phyloP scores from a whole-genome alignment of 768 basidiomycete species.

The Kwoniella sp. region DNA sequence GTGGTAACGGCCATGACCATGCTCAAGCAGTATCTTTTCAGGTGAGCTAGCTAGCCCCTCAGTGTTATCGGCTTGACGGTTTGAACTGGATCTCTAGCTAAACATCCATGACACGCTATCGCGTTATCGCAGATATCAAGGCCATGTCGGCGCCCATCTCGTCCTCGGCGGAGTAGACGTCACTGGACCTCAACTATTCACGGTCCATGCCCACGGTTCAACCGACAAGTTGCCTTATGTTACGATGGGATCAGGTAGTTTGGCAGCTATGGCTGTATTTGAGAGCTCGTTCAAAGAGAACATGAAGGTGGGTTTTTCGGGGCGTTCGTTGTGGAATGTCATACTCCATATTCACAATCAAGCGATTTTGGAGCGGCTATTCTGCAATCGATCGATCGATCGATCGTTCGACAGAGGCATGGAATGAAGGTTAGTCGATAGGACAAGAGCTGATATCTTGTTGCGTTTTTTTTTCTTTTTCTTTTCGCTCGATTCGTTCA shows the following conservation, averaged over 20 bases:
- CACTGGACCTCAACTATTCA: conserved; percentile 92
- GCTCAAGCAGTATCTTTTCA: conserved; percentile 93
- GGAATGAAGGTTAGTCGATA: no score
- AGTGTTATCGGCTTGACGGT: no score
- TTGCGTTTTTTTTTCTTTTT: no score
- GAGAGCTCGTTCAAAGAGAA: conserved; percentile 80
- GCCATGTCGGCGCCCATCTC: conserved; percentile 89
- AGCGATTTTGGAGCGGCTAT: no score
- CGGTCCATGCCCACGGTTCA: conserved; percentile 92
- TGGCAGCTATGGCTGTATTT: conserved; percentile 98
- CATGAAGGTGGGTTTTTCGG: conserved; percentile 70
- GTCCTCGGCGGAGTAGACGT: conserved; percentile 96
- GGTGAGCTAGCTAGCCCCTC: conserved; percentile 60
- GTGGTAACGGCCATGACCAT: conserved; percentile 99
- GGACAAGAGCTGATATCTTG: no score
- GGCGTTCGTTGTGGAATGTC: no score
- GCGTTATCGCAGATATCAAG: conserved; percentile 75
- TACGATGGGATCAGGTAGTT: conserved; percentile 94
- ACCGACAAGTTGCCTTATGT: conserved; percentile 99
- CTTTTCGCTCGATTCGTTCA: not conserved
- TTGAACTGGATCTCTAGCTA: no score
- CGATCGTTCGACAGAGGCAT: no score
- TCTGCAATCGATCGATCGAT: no score
- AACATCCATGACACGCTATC: not conserved
- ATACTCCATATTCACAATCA: no score